Evolutionary conservation across 768 basidiomycete genomes (phyloP).

Genomic region (Hydnomerulius pinastri): DNA sequence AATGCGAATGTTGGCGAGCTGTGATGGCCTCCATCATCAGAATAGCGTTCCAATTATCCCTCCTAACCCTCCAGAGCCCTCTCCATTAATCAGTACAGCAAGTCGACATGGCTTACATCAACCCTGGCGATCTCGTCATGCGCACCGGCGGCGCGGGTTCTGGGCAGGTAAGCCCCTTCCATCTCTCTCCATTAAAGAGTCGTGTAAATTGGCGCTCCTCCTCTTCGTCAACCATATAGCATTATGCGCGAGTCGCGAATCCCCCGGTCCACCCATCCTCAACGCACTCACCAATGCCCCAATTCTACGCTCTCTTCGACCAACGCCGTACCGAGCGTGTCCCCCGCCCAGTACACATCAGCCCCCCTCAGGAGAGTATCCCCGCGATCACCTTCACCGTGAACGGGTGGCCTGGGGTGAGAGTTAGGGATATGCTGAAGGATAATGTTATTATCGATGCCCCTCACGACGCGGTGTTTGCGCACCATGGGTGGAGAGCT

Average conservation of each 20-base stretch:
- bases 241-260: conserved; percentile 10
- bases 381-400: conserved; percentile 20
- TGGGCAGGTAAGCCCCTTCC: conserved; percentile 3
- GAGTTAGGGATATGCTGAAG: conserved; percentile 15
- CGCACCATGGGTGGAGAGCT: conserved; percentile 18
- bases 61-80: not conserved
- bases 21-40: not conserved
- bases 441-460: conserved; percentile 13
- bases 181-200: too few species aligned
- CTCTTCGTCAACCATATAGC: conserved; percentile 2
- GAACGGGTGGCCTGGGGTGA: conserved; percentile 19
- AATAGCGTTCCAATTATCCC: not conserved
- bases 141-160: conserved; percentile 11
- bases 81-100: not conserved
- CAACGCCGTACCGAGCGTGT: conserved; percentile 20
- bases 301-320: conserved; percentile 11
- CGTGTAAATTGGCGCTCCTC: not conserved
- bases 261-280: conserved; percentile 21
- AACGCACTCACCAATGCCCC: conserved; percentile 19
- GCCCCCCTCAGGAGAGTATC: conserved; percentile 16
- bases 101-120: conserved; percentile 7
- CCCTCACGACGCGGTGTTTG: conserved; percentile 19
- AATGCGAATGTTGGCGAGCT: not conserved
- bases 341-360: conserved; percentile 15
- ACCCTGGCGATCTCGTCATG: conserved; percentile 4